Conservation (phyloP, 331 rosid species). For the Spiraea crenata region DNA sequence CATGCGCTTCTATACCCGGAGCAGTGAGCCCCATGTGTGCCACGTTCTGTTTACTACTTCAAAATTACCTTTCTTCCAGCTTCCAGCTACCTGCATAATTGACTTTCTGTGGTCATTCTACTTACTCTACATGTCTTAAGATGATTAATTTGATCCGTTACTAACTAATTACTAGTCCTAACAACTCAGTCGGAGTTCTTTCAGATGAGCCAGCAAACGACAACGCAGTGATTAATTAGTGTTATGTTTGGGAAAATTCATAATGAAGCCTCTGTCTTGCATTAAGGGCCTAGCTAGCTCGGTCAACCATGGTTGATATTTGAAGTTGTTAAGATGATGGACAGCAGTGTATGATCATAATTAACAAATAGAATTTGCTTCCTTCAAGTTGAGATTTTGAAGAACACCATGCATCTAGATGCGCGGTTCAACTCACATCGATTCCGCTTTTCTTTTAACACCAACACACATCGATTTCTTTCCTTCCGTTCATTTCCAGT, state of each 20-base stretch:
- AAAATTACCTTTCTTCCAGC: too few relatives aligned
- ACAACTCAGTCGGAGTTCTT: too few relatives aligned
- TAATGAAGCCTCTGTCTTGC: background rate
- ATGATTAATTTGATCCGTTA: too few relatives aligned
- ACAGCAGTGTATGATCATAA: background rate
- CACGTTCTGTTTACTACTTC: conserved; percentile 15
- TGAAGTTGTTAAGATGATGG: background rate
- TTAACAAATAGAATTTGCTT: background rate
- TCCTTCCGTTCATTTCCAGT: too few relatives aligned
- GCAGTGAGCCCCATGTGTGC: conserved; percentile 21
- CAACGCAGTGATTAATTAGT: too few relatives aligned
- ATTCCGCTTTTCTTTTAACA: too few relatives aligned
- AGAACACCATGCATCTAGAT: conserved; percentile 33
- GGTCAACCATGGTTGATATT: conserved; percentile 18
- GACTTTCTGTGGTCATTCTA: too few relatives aligned
- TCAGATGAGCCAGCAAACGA: too few relatives aligned
- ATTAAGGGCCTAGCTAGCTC: background rate
- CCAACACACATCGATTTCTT: conserved; percentile 8
- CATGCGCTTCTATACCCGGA: conserved; percentile 9
- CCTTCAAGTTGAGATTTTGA: background rate
- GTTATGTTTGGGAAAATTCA: too few relatives aligned
- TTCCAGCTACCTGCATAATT: too few relatives aligned
- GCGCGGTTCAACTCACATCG: conserved; percentile 27
- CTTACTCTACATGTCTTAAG: too few relatives aligned
- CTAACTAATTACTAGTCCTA: too few relatives aligned